These are phyloP conservation scores for Chrysoporthe austroafricana DNA, from an alignment of 2,329 filamentous ascomycete species.

Conservation along the genomic window DNA sequence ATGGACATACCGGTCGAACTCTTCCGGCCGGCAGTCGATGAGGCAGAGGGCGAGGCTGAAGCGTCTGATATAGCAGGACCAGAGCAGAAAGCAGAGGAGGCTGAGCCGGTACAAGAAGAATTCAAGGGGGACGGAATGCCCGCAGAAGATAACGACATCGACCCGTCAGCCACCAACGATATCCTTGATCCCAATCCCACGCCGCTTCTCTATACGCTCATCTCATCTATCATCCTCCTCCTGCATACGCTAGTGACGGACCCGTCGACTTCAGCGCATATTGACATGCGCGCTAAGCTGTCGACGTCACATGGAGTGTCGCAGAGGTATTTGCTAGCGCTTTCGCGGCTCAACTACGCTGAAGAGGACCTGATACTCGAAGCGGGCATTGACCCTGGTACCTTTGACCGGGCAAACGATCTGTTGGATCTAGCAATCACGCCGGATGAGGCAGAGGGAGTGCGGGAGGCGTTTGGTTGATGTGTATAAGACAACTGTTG, in stretches of 20 bases:
- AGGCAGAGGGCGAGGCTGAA: background rate
- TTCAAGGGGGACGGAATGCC: background rate
- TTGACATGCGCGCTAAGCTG: slow-evolving; percentile 73
- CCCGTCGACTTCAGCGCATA: slow-evolving; percentile 47
- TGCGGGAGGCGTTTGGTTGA: slow-evolving; percentile 43
- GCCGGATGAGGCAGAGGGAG: slow-evolving; percentile 64
- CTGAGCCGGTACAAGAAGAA: background rate
- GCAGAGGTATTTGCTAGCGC: slow-evolving; percentile 79
- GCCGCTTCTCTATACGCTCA: slow-evolving; percentile 47
- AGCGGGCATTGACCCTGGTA: slow-evolving; percentile 74
- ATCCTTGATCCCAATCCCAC: slow-evolving; percentile 28
- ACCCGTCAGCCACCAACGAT: slow-evolving; percentile 21
- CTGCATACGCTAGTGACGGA: slow-evolving; percentile 58
- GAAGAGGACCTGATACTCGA: slow-evolving; percentile 80
- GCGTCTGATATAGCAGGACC: background rate
- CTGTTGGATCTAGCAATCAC: slow-evolving; percentile 81
- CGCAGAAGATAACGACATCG: slow-evolving; percentile 15
- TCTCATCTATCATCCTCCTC: slow-evolving; percentile 52
- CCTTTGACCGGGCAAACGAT: slow-evolving; percentile 79
- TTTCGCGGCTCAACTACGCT: slow-evolving; percentile 84
- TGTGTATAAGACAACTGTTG: background rate
- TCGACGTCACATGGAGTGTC: slow-evolving; percentile 70
- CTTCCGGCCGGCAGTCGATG: slow-evolving; percentile 1
- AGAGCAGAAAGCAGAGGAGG: background rate
- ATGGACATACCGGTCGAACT: slow-evolving; percentile 46